phyloP scores from a whole-genome alignment of 495 filamentous ascomycete species.

The Penicillium canescens region DNA sequence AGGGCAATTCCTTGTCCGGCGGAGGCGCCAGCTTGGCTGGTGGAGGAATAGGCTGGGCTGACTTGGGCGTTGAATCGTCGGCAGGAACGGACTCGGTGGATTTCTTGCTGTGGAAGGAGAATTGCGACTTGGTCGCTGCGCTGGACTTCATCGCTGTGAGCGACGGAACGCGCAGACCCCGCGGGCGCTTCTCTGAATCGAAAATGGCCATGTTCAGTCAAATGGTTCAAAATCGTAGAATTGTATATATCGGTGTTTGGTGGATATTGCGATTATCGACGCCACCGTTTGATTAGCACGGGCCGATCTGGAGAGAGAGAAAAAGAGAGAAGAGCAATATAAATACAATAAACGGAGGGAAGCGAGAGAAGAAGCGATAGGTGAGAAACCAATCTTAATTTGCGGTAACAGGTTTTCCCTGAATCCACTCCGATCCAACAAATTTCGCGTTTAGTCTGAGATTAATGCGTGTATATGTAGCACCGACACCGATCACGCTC shows the following conservation, averaged over 20 bases:
- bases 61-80: not conserved
- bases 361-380: too few relatives aligned
- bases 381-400: too few relatives aligned
- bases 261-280: slow-evolving; percentile 3
- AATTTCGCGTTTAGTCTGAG: too few relatives aligned
- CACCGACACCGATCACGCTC: too few relatives aligned
- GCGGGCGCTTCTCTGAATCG: slow-evolving; percentile 42
- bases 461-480: too few relatives aligned
- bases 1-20: slow-evolving; percentile 37
- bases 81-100: slow-evolving; percentile 14
- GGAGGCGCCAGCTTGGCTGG: slow-evolving; percentile 16
- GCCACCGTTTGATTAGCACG: slow-evolving; percentile 5
- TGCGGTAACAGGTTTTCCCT: not conserved
- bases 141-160: slow-evolving; percentile 34
- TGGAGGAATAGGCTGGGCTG: slow-evolving; percentile 13
- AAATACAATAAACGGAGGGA: too few relatives aligned
- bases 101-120: slow-evolving; percentile 23
- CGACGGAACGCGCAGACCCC: slow-evolving; percentile 41
- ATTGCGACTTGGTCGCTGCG: slow-evolving; percentile 21
- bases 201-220: slow-evolving; percentile 34
- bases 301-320: slow-evolving; percentile 3
- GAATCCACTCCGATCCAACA: not conserved
- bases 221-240: not conserved
- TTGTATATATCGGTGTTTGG: not conserved
- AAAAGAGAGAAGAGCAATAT: not conserved